Percentiles rank a stretch among this genome's conserved stretches.
Evolutionary conservation across 495 filamentous ascomycete species (phyloP).

Genomic region (Lineolata rhizophorae): DNA sequence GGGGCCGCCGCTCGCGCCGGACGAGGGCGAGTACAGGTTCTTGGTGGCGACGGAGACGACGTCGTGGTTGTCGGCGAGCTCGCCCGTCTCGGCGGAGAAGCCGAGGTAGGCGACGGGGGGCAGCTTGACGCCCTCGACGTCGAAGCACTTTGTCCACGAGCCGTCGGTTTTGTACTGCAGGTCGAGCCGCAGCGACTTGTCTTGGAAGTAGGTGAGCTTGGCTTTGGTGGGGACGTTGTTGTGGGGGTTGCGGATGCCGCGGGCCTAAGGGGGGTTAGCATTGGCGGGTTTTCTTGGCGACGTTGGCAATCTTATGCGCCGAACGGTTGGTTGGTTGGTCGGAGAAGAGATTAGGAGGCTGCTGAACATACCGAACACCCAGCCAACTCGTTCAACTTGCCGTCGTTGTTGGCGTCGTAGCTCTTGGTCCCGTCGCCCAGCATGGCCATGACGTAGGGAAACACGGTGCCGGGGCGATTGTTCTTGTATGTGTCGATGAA

Average conservation of each 20-base stretch:
- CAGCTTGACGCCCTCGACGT: constrained; percentile 42
- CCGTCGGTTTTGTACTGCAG: constrained; percentile 80
- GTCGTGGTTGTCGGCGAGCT: constrained; percentile 94
- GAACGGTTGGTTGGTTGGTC: too few relatives aligned
- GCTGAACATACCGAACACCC: constrained; percentile 55
- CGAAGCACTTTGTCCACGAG: constrained; percentile 82
- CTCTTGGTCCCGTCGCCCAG: constrained; percentile 70
- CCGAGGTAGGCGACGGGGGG: constrained; percentile 86
- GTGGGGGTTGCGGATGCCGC: constrained; percentile 72
- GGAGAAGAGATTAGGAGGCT: too few relatives aligned
- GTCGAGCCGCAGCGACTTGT: constrained; percentile 76
- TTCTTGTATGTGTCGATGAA: constrained; percentile 99
- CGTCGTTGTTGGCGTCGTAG: constrained; percentile 90
- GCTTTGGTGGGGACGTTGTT: constrained; percentile 61
- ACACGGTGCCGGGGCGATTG: constrained; percentile 82
- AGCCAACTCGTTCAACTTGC: constrained; percentile 77
- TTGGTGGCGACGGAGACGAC: constrained; percentile 72
- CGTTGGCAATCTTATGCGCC: too few relatives aligned
- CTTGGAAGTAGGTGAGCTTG: constrained; percentile 86
- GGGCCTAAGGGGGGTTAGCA: constrained; percentile 28
- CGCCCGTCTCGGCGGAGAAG: constrained; percentile 88
- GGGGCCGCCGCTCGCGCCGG: constrained; percentile 27
- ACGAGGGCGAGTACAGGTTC: constrained; percentile 47
- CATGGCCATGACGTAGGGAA: constrained; percentile 99
- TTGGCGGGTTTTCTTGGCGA: too few relatives aligned